Percentiles rank a stretch among this genome's conserved stretches.
These are phyloP conservation scores for Lentinus brumalis DNA, from an alignment of 768 basidiomycete species.

Conservation along the genomic window DNA sequence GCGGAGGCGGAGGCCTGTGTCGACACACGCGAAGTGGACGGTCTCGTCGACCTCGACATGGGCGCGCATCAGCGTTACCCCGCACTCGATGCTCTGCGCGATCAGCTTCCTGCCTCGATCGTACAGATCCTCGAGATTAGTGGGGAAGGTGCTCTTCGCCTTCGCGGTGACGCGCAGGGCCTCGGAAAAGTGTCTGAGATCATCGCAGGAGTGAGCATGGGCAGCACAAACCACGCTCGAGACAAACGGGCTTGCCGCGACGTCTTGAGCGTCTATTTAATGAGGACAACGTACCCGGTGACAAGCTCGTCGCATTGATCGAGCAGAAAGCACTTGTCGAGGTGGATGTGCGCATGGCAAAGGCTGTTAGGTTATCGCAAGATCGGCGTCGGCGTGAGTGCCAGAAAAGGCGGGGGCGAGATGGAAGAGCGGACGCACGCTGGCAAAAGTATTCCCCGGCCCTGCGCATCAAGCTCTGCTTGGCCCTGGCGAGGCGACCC, in stretches of 20 bases:
- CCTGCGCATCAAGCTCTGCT: slow-evolving; percentile 22
- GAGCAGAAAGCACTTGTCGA: slow-evolving; percentile 71
- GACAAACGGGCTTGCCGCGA: not conserved
- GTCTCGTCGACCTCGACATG: slow-evolving; percentile 64
- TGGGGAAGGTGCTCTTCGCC: slow-evolving; percentile 53
- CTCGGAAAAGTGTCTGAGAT: slow-evolving; percentile 53
- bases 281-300: slow-evolving; percentile 45
- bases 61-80: slow-evolving; percentile 69
- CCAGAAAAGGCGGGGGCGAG: not conserved
- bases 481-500: slow-evolving; percentile 2
- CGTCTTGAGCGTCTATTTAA: not conserved
- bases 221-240: not conserved
- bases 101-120: slow-evolving; percentile 55
- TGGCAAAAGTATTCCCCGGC: slow-evolving; percentile 26
- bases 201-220: slow-evolving; percentile 10
- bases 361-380: slow-evolving; percentile 31
- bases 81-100: slow-evolving; percentile 56
- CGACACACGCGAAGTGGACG: slow-evolving; percentile 56
- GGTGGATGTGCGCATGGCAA: slow-evolving; percentile 66
- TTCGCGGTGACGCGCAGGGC: slow-evolving; percentile 53
- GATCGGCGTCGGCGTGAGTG: not conserved
- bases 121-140: slow-evolving; percentile 47
- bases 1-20: slow-evolving; percentile 51
- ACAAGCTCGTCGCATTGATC: slow-evolving; percentile 52
- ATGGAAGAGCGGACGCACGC: slow-evolving; percentile 20